A percentile compares a stretch with the other conserved stretches of the same genome.
These are phyloP conservation scores for Epichloe elymi DNA, from an alignment of 2,329 filamentous ascomycete species.

Conservation along the genomic window DNA sequence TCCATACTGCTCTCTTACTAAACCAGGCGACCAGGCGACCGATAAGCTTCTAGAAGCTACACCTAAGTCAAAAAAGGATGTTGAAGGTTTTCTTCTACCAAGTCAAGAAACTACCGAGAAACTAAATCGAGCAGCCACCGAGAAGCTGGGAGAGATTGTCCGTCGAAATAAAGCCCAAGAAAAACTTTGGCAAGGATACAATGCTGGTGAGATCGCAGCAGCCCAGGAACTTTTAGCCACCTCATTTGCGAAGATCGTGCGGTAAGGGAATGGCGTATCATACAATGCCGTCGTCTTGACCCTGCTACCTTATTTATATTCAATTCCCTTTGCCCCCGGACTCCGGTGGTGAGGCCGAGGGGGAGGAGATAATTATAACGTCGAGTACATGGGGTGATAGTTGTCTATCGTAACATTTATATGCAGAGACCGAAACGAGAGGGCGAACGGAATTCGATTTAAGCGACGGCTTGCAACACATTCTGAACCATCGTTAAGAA, in stretches of 20 bases:
- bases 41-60: conserved; percentile 34
- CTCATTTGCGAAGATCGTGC: conserved; percentile 30
- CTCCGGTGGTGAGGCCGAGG: too few relatives aligned
- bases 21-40: conserved; percentile 28
- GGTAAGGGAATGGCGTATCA: conserved; percentile 19
- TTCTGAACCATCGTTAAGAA: not conserved
- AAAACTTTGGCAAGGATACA: conserved; percentile 60
- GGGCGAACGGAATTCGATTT: not conserved
- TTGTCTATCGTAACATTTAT: not conserved
- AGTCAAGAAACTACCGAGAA: conserved; percentile 46
- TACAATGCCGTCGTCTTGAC: not conserved
- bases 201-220: conserved; percentile 56
- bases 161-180: conserved; percentile 47
- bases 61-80: conserved; percentile 33
- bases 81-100: conserved; percentile 40
- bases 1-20: not conserved
- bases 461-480: not conserved
- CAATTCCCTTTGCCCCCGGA: too few relatives aligned
- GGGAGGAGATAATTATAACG: too few relatives aligned
- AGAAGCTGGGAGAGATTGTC: conserved; percentile 66
- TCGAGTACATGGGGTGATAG: not conserved
- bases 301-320: too few relatives aligned
- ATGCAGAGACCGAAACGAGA: not conserved
- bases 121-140: conserved; percentile 59
- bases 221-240: conserved; percentile 53